A percentile compares a stretch with the other conserved stretches of the same genome.
These are phyloP conservation scores for Ganoderma sinense DNA, from an alignment of 1,284 basidiomycete species.

Conservation along the genomic window DNA sequence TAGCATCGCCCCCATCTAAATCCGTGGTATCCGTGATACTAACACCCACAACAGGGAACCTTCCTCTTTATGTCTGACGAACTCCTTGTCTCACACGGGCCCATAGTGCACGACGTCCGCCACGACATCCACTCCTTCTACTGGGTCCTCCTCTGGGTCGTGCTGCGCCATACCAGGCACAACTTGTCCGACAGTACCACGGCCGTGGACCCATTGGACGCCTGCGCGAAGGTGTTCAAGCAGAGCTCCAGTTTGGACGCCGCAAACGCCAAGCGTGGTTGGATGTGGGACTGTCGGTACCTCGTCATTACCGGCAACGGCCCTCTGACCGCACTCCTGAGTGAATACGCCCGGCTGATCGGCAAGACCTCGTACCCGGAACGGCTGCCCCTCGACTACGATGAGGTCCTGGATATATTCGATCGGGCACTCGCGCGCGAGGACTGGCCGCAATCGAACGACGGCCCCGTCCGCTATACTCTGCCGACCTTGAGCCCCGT, in stretches of 20 bases:
- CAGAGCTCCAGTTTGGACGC: not conserved
- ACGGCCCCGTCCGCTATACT: not conserved
- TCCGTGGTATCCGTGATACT: not conserved
- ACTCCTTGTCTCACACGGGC: not conserved
- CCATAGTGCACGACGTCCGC: constrained; percentile 12
- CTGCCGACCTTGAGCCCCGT: not conserved
- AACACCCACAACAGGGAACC: not conserved
- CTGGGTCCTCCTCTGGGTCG: constrained; percentile 29
- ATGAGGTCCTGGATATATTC: not conserved
- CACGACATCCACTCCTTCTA: constrained; percentile 32
- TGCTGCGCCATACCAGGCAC: constrained; percentile 21
- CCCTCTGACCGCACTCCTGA: not conserved
- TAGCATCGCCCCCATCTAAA: not conserved
- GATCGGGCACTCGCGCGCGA: not conserved
- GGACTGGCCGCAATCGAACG: not conserved
- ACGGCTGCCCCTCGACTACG: not conserved
- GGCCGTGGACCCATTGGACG: not conserved
- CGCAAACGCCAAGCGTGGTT: too few relatives aligned
- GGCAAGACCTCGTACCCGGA: not conserved
- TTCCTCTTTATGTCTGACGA: constrained; percentile 3
- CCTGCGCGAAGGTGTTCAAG: not conserved
- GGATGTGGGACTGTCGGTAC: too few relatives aligned
- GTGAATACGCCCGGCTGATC: not conserved
- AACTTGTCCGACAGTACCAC: not conserved
- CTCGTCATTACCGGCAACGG: too few relatives aligned